These are phyloP conservation scores for Apophysomyces trapeziformis DNA, from an alignment of 371 early-diverging fungal genomes.

Conservation along the genomic window DNA sequence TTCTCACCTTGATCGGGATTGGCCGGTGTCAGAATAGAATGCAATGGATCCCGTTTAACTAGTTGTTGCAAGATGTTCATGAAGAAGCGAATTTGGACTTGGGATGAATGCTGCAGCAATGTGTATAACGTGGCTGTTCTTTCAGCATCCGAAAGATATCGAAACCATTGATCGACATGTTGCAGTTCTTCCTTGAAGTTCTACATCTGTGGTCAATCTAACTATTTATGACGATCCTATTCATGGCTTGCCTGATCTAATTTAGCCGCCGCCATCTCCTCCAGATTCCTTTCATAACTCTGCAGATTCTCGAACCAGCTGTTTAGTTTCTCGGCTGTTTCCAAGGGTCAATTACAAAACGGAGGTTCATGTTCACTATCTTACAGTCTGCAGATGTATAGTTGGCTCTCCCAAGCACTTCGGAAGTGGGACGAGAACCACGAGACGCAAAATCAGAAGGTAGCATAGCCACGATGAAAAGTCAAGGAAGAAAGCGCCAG, in stretches of 20 bases:
- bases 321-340: constrained; percentile 72
- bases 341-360: neutral
- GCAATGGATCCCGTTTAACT: constrained; percentile 72
- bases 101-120: constrained; percentile 85
- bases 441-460: constrained; percentile 25
- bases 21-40: constrained; percentile 59
- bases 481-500: neutral
- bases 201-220: constrained; percentile 21
- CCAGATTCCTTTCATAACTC: constrained; percentile 90
- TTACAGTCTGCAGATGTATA: constrained; percentile 30
- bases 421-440: constrained; percentile 29
- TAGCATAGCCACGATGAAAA: constrained; percentile 17
- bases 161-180: constrained; percentile 96
- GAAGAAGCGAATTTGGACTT: constrained; percentile 90
- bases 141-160: constrained; percentile 87
- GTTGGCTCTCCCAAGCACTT: constrained; percentile 25
- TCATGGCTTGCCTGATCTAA: constrained; percentile 67
- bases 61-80: constrained; percentile 90
- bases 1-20: constrained; percentile 64
- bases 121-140: constrained; percentile 91
- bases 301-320: constrained; percentile 90
- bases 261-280: constrained; percentile 91
- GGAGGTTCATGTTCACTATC: neutral
- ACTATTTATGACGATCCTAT: neutral
- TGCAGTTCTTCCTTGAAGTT: constrained; percentile 89